Conservation (phyloP, 192 early-diverging fungal species). For the Linnemannia elongata region DNA sequence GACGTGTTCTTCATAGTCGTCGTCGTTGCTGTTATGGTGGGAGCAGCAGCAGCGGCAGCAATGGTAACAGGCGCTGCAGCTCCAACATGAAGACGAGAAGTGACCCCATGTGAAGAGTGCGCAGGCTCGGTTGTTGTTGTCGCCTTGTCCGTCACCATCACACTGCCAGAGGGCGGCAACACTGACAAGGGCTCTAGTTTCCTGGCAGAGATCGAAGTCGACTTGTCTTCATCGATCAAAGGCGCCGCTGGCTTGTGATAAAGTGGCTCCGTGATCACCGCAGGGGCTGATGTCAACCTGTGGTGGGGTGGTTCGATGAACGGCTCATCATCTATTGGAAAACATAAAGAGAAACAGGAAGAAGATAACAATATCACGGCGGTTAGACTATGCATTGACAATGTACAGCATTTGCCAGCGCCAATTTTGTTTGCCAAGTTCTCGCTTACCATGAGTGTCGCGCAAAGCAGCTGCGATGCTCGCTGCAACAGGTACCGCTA, state of each 20-base stretch:
- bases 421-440: background rate
- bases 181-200: background rate
- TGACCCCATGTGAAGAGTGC: background rate
- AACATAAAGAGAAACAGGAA: background rate
- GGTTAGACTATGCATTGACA: background rate
- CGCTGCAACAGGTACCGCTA: background rate
- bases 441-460: background rate
- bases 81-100: background rate
- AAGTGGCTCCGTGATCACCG: background rate
- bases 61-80: background rate
- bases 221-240: background rate
- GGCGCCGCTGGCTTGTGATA: background rate
- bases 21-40: background rate
- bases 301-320: background rate
- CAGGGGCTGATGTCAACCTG: background rate
- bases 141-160: constrained; percentile 26
- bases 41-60: constrained; percentile 10
- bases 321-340: background rate
- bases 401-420: background rate
- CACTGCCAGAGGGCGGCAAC: background rate
- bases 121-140: background rate
- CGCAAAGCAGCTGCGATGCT: background rate
- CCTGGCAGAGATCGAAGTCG: constrained; percentile 20
- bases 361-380: background rate
- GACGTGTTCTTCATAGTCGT: background rate